Conservation (phyloP, 495 filamentous ascomycete species). For the Neurospora sp. region DNA sequence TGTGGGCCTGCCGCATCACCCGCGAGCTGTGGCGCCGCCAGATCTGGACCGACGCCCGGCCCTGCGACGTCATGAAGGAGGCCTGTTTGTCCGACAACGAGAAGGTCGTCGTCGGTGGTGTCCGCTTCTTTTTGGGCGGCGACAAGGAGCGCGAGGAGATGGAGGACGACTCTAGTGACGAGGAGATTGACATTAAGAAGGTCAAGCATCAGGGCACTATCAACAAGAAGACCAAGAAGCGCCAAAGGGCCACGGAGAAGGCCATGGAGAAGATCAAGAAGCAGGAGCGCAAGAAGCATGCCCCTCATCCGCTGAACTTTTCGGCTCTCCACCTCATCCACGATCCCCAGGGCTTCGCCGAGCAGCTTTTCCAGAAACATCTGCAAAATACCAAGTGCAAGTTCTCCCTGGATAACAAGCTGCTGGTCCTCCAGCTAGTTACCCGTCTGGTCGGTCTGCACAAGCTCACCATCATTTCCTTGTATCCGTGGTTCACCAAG, state of each 20-base stretch:
- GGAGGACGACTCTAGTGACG: conserved; percentile 81
- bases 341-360: conserved; percentile 92
- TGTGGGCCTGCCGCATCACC: conserved; percentile 63
- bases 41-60: conserved; percentile 50
- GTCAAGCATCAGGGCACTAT: conserved; percentile 77
- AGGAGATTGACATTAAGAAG: conserved; percentile 66
- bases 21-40: conserved; percentile 34
- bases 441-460: conserved; percentile 88
- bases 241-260: conserved; percentile 63
- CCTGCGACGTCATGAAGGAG: conserved; percentile 92
- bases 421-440: conserved; percentile 78
- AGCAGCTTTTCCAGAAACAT: conserved; percentile 83
- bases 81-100: conserved; percentile 72
- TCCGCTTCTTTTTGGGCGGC: conserved; percentile 90
- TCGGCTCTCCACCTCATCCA: conserved; percentile 89
- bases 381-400: conserved; percentile 77
- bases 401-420: conserved; percentile 82
- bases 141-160: conserved; percentile 89
- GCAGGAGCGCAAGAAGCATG: conserved; percentile 78
- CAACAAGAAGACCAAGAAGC: conserved; percentile 94
- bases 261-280: conserved; percentile 61
- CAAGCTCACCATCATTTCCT: conserved; percentile 52
- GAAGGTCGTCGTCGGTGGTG: conserved; percentile 79
- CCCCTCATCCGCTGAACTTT: conserved; percentile 85
- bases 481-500: conserved; percentile 77